These are phyloP conservation scores for Rhododendron griersonianum DNA, from an alignment of 148 eudicot species.

Conservation along the genomic window DNA sequence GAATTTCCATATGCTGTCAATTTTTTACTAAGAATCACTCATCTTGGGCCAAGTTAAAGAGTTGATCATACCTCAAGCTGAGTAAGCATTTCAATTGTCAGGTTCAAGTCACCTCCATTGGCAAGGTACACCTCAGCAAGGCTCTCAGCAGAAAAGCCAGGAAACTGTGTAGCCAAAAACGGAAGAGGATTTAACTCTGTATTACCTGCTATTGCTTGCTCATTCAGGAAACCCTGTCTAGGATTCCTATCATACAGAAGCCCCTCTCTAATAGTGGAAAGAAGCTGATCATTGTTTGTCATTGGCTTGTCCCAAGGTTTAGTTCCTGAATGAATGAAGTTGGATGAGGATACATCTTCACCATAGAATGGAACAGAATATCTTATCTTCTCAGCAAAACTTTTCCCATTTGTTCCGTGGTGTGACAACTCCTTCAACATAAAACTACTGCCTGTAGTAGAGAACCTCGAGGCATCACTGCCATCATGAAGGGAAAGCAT, in stretches of 20 bases:
- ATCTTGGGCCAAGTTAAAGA: constrained; percentile 8
- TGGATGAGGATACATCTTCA: constrained; percentile 43
- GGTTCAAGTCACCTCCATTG: constrained; percentile 73
- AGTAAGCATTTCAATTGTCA: constrained; percentile 85
- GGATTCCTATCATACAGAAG: constrained; percentile 30
- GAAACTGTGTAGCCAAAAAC: constrained; percentile 79
- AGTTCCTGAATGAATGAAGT: constrained; percentile 29
- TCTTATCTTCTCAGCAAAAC: constrained; percentile 38
- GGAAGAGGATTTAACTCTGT: constrained; percentile 52
- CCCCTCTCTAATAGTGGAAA: constrained; percentile 38
- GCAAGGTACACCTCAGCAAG: constrained; percentile 86
- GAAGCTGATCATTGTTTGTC: constrained; percentile 36
- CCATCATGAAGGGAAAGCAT: constrained; percentile 53
- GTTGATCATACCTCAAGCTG: constrained; percentile 87
- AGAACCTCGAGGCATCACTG: constrained; percentile 32
- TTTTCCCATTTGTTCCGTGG: constrained; percentile 39
- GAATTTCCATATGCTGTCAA: background rate
- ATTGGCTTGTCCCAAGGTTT: constrained; percentile 67
- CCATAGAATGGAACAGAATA: constrained; percentile 45
- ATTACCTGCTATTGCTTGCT: constrained; percentile 34
- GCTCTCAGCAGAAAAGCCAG: constrained; percentile 93
- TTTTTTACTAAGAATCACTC: background rate
- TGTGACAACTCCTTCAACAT: constrained; percentile 43
- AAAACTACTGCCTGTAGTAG: constrained; percentile 38
- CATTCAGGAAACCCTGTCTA: constrained; percentile 37